These are phyloP conservation scores for Daldinia sp. DNA, from an alignment of 2,329 filamentous ascomycete species.

Conservation along the genomic window DNA sequence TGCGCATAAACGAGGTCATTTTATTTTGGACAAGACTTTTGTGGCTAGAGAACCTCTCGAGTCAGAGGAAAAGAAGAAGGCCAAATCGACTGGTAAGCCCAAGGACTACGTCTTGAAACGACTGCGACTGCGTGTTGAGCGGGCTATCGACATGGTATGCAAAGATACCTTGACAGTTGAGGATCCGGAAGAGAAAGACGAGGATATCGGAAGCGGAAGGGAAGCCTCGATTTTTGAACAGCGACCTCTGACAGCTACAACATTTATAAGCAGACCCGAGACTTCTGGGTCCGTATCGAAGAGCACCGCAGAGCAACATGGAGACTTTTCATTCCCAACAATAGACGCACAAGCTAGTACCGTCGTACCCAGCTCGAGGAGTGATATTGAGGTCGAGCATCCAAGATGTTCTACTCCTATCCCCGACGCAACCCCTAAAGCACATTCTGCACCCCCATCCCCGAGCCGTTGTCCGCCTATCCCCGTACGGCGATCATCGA, in stretches of 20 bases:
- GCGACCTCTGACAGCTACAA: constrained; percentile 3
- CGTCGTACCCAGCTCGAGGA: constrained; percentile 15
- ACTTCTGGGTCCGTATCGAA: constrained; percentile 8
- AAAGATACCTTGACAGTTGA: constrained; percentile 60
- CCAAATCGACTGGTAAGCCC: constrained; percentile 47
- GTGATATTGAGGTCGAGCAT: constrained; percentile 5
- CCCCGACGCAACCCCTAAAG: constrained; percentile 1
- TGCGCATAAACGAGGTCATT: constrained; percentile 61
- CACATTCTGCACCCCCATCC: constrained; percentile 22
- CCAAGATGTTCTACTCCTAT: constrained; percentile 2
- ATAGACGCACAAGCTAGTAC: constrained; percentile 3
- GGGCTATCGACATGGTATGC: constrained; percentile 59
- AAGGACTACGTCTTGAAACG: constrained; percentile 52
- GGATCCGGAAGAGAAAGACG: constrained; percentile 44
- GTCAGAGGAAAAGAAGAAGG: constrained; percentile 44
- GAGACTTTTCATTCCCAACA: constrained; percentile 6
- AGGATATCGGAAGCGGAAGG: constrained; percentile 8
- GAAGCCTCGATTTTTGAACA: constrained; percentile 5
- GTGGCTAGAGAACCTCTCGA: constrained; percentile 51
- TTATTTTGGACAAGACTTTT: constrained; percentile 60
- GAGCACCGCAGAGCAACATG: constrained; percentile 6
- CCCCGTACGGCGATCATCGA: constrained; percentile 28
- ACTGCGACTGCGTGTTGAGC: constrained; percentile 56
- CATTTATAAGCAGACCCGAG: constrained; percentile 14
- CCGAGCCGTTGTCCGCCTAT: constrained; percentile 22